Evolutionary conservation across 331 rosid species (phyloP).

Genomic region (Telfairia occidentalis): DNA sequence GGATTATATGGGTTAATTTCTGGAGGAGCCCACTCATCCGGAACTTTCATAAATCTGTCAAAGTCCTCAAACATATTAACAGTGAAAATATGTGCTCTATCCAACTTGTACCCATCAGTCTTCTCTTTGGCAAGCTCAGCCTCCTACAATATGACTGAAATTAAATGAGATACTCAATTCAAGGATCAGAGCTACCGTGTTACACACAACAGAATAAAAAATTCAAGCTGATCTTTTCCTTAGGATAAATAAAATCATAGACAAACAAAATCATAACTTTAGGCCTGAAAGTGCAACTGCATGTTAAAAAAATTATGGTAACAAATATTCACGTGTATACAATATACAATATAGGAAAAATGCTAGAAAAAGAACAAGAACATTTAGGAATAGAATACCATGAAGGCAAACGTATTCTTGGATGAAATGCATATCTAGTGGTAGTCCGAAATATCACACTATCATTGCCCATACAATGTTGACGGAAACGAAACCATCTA

Average conservation of each 20-base stretch:
- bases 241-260: background rate
- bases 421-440: background rate
- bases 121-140: constrained; percentile 88
- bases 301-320: background rate
- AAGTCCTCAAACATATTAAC: constrained; percentile 78
- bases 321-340: background rate
- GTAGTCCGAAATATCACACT: background rate
- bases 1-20: constrained; percentile 51
- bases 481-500: background rate
- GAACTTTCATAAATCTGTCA: constrained; percentile 67
- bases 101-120: constrained; percentile 82
- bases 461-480: background rate
- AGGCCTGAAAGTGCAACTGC: background rate
- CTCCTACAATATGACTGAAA: constrained; percentile 40
- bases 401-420: background rate
- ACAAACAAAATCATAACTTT: background rate
- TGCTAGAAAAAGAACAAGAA: background rate
- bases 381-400: background rate
- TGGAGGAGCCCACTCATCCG: constrained; percentile 83
- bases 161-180: background rate
- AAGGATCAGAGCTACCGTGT: background rate
- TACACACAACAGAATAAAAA: background rate
- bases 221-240: background rate
- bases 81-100: constrained; percentile 55
- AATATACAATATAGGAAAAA: background rate